Evolutionary conservation across 1,284 basidiomycete species (phyloP), one percentile per base, ranked within the genome.

Genomic region (Heterobasidion annosum): DNA sequence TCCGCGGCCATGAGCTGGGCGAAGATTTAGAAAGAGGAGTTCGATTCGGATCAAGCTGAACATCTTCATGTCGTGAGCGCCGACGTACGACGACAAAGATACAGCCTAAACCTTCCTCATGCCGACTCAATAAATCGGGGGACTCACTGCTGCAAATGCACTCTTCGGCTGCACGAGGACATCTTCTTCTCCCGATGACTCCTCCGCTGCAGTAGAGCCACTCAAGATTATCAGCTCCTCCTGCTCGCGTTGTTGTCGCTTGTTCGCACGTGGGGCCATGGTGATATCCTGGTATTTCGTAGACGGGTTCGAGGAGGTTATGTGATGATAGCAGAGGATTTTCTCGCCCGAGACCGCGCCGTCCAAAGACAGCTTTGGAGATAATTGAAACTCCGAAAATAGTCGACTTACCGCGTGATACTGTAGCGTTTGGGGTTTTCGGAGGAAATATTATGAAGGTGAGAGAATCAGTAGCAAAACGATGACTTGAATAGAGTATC

Each of bases 161-260:
- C 53, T 58, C 44, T 47, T 47, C 45, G 45, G 3, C 42, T 47
- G 50, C 33, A 15, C 65, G 52, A 5, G 37, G 34, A 69, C 67
- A 48, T 62, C 61, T 10, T 70, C 66, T 0, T 65, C 64, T n/a
- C 65, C 65, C 1, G 66, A 64, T 7, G 65, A 62, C 15, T 65
- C 66, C 12, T 57, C 58, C 13, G 58, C 44, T 8, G 61, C 62
- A 2, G 57, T 33, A 63, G 57, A 40, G 64, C 61, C 37, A 63
- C 72, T 71, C 2, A 89, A 70, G 0, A 77, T 74, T 47, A 78
- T 70, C 1, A 91, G 78, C 64, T 94, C 91, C 57, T 93, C 89
- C 19, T 83, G 75, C 64, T 93, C 91, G 47, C 92, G 73, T 62
- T 92, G 85, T 65, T 94, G 91, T 49, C 93, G 77, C 69, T 92